Base-by-base conservation (phyloP, 495 filamentous ascomycete species). In the Thermothielavioides terrestris region DNA sequence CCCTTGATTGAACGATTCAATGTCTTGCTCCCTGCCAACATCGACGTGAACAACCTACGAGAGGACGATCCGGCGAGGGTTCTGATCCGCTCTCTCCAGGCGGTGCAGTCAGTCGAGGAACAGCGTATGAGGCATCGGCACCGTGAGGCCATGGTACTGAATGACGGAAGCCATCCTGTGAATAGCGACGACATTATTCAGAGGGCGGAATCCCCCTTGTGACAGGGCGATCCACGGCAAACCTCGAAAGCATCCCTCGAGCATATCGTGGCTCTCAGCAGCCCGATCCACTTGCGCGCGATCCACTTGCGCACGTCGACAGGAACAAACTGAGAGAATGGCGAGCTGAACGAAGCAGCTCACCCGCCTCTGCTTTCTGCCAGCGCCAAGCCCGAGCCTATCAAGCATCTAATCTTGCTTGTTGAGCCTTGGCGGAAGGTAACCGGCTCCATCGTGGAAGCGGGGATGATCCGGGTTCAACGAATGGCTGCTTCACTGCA, bases 91-190 rank as follows among this genome's bases (percentile, higher is more conserved):
- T 57, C 65, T 9, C 64, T 65, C 23, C 71, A 72, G 27, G 26
- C 23, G 22, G 21, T 17, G 7, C 70, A 72, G 53, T 74, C 58
- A 38, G 61, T 59, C 18, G 77, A 76, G 46, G 77, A 80, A 56
- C 67, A 76, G 53, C 68, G 73, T 28, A 56, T 77, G 41, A 66
- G 79, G 43, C 67, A 80, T 48, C 69, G 75, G 18, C 67, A 81
- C 41, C 66, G 80, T 49, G 79, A 84, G 59, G 81, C 79, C 8
- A 79, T 84, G 72, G 80, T 84, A 10, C 47, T 84, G 44, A 80
- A 80, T 53, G 81, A 82, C 42, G 79, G 81, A 2, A 76, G 67
- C 27, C 67, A 71, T 22, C 74, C 76, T 1, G 53, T 83, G n/a
- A 74, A 67, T 12, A 71, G 77, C 35, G 67, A 70, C 34, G 79